Base-by-base conservation (phyloP, 352 stramenopile species). In the Phytophthora ramorum region DNA sequence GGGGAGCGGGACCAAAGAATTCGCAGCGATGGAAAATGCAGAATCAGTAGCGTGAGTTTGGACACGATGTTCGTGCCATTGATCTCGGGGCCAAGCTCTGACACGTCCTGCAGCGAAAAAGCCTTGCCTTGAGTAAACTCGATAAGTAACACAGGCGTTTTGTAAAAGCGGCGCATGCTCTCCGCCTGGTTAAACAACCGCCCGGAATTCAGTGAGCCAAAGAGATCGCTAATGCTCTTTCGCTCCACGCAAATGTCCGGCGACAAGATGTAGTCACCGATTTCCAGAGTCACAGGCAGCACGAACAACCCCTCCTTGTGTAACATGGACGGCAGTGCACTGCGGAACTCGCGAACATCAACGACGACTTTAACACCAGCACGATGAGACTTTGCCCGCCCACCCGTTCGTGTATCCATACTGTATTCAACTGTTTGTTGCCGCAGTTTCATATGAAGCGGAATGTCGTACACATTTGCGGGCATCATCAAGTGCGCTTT, bases 191-290 rank as follows among this genome's bases (percentile, higher is more conserved):
- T 98, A 68, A 97, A 99, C 22, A 99, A 82, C 53, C 98, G 76
- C 4, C 98, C 97, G 34, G 90, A 98, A 43, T 93, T 94, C 67
- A 99, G 93, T 34, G 92, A 98, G 17, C 96, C 90, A 67, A 98
- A 99, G n/a, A 99, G 83, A 76, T 99, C 98, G 61, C 84, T 92
- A 41, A 96, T 82, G 62, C 79, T 95, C 70, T 99, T 99, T 37
- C 97, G 82, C 76, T 99, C 98, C 2, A 99, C 85, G 66, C 96
- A 99, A 62, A 99, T 97, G 19, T 99, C 90, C 38, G 97, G 97
- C 46, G 96, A 98, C 37, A 99, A 75, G 7, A 99, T 96, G 73
- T 98, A 99, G 76, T 99, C 98, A 6, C 98, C 98, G 9, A 99
- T 91, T 60, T 97, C 92, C 12, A 99, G 76, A 19, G 97, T 99